Conservation (phyloP, 1,139 yeast genomes). For the Taphrina populina region DNA sequence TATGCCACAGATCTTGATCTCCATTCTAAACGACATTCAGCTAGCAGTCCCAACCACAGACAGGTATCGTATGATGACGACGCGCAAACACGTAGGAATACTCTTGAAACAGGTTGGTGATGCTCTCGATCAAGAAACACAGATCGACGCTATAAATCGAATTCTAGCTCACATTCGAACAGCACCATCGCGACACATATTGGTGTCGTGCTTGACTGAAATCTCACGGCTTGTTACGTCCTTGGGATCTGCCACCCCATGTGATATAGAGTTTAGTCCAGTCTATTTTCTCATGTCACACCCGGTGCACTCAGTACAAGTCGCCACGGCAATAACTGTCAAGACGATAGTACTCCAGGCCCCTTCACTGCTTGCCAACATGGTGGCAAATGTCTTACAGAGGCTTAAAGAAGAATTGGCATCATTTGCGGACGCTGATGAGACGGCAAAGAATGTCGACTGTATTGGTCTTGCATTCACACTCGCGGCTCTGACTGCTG, state of each 20-base stretch:
- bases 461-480: constrained; percentile 43
- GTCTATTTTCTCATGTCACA: constrained; percentile 38
- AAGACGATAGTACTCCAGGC: constrained; percentile 36
- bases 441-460: constrained; percentile 39
- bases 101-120: constrained; percentile 43
- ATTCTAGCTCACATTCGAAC: constrained; percentile 42
- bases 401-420: constrained; percentile 42
- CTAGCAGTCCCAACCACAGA: constrained; percentile 38
- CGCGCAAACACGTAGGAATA: constrained; percentile 42
- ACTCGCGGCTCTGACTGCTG: constrained; percentile 42
- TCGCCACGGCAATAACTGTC: constrained; percentile 37
- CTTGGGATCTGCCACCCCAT: constrained; percentile 44
- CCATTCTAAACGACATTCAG: constrained; percentile 40
- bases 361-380: constrained; percentile 42
- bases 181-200: constrained; percentile 41
- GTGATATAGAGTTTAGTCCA: constrained; percentile 37
- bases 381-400: constrained; percentile 41
- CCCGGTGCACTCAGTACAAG: constrained; percentile 41
- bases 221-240: constrained; percentile 41
- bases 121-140: constrained; percentile 45
- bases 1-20: constrained; percentile 41
- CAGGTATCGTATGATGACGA: constrained; percentile 40
- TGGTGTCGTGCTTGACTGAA: constrained; percentile 42
- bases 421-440: constrained; percentile 38
- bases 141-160: constrained; percentile 42